Evolutionary conservation across 2,329 filamentous ascomycete species (phyloP).

Genomic region (Xylaria sp.): DNA sequence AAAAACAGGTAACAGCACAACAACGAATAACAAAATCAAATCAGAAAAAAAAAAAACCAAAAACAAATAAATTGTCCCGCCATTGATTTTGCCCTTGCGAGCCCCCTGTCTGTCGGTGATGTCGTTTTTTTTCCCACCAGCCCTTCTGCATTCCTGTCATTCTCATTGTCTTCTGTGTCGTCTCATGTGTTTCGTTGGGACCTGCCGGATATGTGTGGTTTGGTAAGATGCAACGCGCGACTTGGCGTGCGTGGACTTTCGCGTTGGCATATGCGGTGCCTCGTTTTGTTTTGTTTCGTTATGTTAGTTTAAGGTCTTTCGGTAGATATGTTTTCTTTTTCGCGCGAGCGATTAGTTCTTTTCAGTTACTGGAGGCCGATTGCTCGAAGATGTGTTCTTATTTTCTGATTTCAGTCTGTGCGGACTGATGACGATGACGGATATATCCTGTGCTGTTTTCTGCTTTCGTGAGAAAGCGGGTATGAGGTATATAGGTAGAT

Average conservation of each 20-base stretch:
- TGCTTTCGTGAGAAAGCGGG: conserved; percentile 41
- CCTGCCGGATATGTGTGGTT: conserved; percentile 9
- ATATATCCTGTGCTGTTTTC: conserved; percentile 6
- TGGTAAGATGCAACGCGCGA: not conserved
- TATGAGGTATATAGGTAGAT: conserved; percentile 27
- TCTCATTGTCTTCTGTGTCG: conserved; percentile 1
- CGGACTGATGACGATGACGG: conserved; percentile 23
- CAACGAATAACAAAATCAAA: not conserved
- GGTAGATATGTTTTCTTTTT: conserved; percentile 7
- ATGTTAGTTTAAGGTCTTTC: not conserved
- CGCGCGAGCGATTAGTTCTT: conserved; percentile 41
- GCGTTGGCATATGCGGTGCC: conserved; percentile 16
- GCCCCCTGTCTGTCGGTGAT: conserved; percentile 21
- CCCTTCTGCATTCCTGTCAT: conserved; percentile 19
- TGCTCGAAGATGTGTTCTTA: conserved; percentile 35
- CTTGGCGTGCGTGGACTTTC: not conserved
- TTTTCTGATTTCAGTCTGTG: conserved; percentile 37
- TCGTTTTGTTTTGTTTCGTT: conserved; percentile 8
- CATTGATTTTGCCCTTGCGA: conserved; percentile 34
- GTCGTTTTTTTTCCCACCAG: not conserved
- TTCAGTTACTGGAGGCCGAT: conserved; percentile 29
- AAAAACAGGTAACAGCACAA: not conserved
- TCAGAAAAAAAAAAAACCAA: conserved; percentile 12
- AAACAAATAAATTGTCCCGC: not conserved
- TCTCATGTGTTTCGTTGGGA: conserved; percentile 12